Evolutionary conservation across 2,329 filamentous ascomycete species (phyloP).

Genomic region (Camptophora hylomeconis): DNA sequence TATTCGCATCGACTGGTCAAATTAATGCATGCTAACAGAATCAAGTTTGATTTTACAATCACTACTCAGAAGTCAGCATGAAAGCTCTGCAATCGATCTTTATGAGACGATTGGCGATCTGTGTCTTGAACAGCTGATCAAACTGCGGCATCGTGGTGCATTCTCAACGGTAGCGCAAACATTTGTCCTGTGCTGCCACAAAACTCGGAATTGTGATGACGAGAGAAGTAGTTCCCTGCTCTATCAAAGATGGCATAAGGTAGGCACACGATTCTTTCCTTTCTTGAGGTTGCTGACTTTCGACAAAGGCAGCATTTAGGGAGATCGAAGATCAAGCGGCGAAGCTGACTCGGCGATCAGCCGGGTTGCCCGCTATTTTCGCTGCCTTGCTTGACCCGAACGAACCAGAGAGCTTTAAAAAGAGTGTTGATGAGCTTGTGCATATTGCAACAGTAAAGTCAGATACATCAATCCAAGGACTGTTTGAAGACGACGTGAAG

Average conservation of each 20-base stretch:
- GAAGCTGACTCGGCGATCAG: conserved; percentile 74
- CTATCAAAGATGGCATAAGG: conserved; percentile 57
- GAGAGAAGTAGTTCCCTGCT: conserved; percentile 37
- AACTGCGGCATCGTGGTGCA: conserved; percentile 76
- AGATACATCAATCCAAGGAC: conserved; percentile 11
- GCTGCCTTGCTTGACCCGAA: conserved; percentile 65
- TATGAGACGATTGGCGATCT: conserved; percentile 50
- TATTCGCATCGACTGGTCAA: conserved; percentile 10
- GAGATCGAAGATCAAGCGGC: conserved; percentile 65
- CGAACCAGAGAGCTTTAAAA: conserved; percentile 43
- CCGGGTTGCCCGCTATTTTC: conserved; percentile 78
- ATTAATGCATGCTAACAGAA: conserved; percentile 2
- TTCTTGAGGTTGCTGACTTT: conserved; percentile 9
- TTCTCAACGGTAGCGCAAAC: conserved; percentile 88
- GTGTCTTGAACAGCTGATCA: conserved; percentile 70
- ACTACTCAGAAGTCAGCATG: no score
- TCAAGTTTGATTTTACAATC: no score
- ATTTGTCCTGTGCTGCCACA: conserved; percentile 68
- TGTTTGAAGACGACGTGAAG: conserved; percentile 33
- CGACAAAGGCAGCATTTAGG: conserved; percentile 44
- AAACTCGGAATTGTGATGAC: conserved; percentile 40
- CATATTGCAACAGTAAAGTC: conserved; percentile 5
- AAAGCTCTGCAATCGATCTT: no score
- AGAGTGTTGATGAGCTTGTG: conserved; percentile 41
- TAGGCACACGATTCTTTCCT: conserved; percentile 24